A percentile compares a stretch with the other conserved stretches of the same genome.
Conservation (phyloP, 495 filamentous ascomycete genomes). For the Sabuloglossum arenarium region DNA sequence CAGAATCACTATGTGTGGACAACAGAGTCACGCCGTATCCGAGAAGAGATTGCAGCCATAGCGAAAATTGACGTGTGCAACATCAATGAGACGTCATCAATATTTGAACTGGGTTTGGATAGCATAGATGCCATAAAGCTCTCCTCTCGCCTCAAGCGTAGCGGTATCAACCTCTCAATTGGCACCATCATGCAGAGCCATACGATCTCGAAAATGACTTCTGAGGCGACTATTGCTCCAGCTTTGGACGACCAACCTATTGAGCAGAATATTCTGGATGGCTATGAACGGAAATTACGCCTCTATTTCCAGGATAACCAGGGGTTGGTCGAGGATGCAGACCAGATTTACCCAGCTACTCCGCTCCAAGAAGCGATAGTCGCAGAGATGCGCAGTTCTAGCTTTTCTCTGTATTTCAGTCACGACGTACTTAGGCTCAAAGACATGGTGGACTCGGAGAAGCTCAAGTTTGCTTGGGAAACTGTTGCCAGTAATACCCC, state of each 20-base stretch:
- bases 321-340: slow-evolving; percentile 19
- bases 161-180: slow-evolving; percentile 36
- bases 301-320: neutral
- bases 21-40: slow-evolving; percentile 24
- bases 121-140: slow-evolving; percentile 52
- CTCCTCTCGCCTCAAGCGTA: slow-evolving; percentile 37
- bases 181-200: slow-evolving; percentile 48
- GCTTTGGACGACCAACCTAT: neutral
- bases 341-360: slow-evolving; percentile 38
- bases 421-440: slow-evolving; percentile 42
- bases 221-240: slow-evolving; percentile 6
- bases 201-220: slow-evolving; percentile 34
- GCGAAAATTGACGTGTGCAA: slow-evolving; percentile 26
- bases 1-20: slow-evolving; percentile 30
- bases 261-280: slow-evolving; percentile 4
- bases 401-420: slow-evolving; percentile 56
- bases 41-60: slow-evolving; percentile 37
- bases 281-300: neutral
- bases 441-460: slow-evolving; percentile 24
- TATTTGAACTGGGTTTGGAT: slow-evolving; percentile 44
- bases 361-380: slow-evolving; percentile 73
- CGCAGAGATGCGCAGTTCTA: slow-evolving; percentile 46
- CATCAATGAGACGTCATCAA: slow-evolving; percentile 31
- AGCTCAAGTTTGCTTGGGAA: slow-evolving; percentile 37
- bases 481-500: slow-evolving; percentile 34